A percentile compares a stretch with the other conserved stretches of the same genome.
These are phyloP conservation scores for Xanthoconium purpureum DNA, from an alignment of 768 basidiomycete species.

Conservation along the genomic window DNA sequence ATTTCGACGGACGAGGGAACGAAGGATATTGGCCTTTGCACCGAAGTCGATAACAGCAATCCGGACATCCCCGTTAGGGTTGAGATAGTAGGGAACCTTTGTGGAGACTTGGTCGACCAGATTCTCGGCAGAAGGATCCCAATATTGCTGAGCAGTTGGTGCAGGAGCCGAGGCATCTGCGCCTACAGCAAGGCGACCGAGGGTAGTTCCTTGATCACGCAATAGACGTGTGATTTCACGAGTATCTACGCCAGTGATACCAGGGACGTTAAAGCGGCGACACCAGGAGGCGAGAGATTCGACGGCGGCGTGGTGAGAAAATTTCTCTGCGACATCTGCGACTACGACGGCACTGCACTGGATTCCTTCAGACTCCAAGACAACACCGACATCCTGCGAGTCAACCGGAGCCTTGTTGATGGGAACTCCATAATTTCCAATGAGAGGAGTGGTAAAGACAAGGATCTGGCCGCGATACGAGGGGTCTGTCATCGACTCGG, in stretches of 20 bases:
- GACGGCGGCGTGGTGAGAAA: conserved; percentile 91
- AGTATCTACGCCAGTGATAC: conserved; percentile 95
- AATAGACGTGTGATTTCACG: conserved; percentile 92
- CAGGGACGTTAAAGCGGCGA: conserved; percentile 82
- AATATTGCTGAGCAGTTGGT: conserved; percentile 72
- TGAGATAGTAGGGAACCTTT: conserved; percentile 76
- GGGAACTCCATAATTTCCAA: conserved; percentile 98
- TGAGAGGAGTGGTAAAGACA: conserved; percentile 97
- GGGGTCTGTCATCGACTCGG: conserved; percentile 99
- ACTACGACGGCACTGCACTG: conserved; percentile 94
- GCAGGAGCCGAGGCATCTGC: conserved; percentile 56
- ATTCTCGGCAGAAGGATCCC: conserved; percentile 91
- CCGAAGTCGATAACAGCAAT: conserved; percentile 98
- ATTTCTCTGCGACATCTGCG: conserved; percentile 90
- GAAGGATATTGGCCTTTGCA: conserved; percentile 94
- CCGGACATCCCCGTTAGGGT: conserved; percentile 81
- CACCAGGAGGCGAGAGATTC: conserved; percentile 96
- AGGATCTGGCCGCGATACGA: conserved; percentile 98
- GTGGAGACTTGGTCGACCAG: conserved; percentile 93
- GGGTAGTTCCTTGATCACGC: conserved; percentile 95
- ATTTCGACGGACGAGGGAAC: conserved; percentile 85
- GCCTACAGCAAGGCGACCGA: conserved; percentile 87
- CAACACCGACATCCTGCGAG: conserved; percentile 75
- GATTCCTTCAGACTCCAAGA: conserved; percentile 84
- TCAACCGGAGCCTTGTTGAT: conserved; percentile 70